Percentiles rank a stretch among this genome's conserved stretches.
Evolutionary conservation across 139 green algal genomes (phyloP).

Genomic region (Chlorella sorokiniana): DNA sequence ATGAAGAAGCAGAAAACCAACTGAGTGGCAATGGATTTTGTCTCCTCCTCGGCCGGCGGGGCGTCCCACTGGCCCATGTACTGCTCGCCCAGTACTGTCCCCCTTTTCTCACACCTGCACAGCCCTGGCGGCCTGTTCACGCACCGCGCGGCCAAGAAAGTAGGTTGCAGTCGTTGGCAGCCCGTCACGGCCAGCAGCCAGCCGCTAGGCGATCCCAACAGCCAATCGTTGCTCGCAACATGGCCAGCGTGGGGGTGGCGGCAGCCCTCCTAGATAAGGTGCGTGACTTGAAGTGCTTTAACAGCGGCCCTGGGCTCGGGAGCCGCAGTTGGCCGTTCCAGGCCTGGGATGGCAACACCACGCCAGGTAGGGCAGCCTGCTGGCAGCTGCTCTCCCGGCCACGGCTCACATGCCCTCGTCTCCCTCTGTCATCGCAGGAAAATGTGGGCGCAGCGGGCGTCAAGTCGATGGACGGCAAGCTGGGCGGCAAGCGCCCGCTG

Average conservation of each 20-base stretch:
- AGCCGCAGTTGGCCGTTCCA: too few species aligned
- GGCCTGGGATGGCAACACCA: too few species aligned
- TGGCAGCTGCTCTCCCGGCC: background rate
- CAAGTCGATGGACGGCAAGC: slow-evolving; percentile 25
- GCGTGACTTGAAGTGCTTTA: background rate
- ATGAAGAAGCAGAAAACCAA: too few species aligned
- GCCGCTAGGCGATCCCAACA: background rate
- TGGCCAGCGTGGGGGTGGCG: background rate
- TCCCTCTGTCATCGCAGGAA: background rate
- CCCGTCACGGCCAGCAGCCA: background rate
- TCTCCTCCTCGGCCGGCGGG: too few species aligned
- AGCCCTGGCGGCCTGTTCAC: too few species aligned
- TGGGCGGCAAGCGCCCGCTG: slow-evolving; percentile 17
- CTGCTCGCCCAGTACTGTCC: too few species aligned
- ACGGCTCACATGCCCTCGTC: background rate
- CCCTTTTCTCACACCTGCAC: too few species aligned
- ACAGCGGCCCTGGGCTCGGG: background rate
- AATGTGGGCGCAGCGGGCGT: slow-evolving; percentile 7
- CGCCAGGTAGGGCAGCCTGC: background rate
- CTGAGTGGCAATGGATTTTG: too few species aligned
- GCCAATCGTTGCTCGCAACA: background rate
- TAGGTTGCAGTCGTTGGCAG: background rate
- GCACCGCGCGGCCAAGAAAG: background rate
- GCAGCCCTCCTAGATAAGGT: slow-evolving; percentile 3
- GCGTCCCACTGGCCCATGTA: too few species aligned